Evolutionary conservation across 106 monocot genomes (phyloP).

Genomic region (Dendrobium chrysotoxum): DNA sequence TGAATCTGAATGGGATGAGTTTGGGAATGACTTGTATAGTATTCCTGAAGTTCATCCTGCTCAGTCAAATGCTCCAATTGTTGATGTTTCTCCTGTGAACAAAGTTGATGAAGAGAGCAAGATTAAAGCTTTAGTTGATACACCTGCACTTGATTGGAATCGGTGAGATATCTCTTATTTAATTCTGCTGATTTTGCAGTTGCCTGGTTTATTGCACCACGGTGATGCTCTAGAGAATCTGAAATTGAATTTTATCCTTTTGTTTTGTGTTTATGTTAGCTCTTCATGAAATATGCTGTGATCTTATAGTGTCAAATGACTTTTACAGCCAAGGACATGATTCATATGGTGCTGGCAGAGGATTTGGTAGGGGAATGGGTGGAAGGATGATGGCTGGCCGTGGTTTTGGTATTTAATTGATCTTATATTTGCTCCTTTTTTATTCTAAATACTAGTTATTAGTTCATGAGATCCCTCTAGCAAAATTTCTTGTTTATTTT

Average conservation of each 20-base stretch:
- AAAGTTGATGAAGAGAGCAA: slow-evolving; percentile 90
- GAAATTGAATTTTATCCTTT: neutral
- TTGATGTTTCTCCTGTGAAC: slow-evolving; percentile 39
- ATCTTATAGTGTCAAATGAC: slow-evolving; percentile 6
- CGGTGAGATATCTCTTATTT: slow-evolving; percentile 29
- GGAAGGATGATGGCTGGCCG: slow-evolving; percentile 73
- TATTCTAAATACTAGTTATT: neutral
- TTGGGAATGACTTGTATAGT: slow-evolving; percentile 92
- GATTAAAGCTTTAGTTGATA: slow-evolving; percentile 82
- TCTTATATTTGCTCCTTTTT: neutral
- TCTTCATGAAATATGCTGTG: neutral
- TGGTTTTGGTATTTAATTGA: slow-evolving; percentile 64
- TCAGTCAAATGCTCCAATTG: slow-evolving; percentile 34
- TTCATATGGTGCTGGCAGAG: slow-evolving; percentile 69
- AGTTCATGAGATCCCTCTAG: neutral
- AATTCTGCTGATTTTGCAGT: neutral
- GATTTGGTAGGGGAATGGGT: slow-evolving; percentile 90
- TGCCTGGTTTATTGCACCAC: neutral
- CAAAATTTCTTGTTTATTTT: neutral
- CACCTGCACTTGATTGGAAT: slow-evolving; percentile 84
- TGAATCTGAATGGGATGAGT: slow-evolving; percentile 97
- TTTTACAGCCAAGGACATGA: slow-evolving; percentile 63
- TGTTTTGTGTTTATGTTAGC: neutral
- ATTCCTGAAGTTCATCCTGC: slow-evolving; percentile 51
- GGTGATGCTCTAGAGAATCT: neutral